Evolutionary conservation across 164 flowering plant species (phyloP), one percentile per base, ranked within the genome.

Genomic region (Stephania cephalantha): DNA sequence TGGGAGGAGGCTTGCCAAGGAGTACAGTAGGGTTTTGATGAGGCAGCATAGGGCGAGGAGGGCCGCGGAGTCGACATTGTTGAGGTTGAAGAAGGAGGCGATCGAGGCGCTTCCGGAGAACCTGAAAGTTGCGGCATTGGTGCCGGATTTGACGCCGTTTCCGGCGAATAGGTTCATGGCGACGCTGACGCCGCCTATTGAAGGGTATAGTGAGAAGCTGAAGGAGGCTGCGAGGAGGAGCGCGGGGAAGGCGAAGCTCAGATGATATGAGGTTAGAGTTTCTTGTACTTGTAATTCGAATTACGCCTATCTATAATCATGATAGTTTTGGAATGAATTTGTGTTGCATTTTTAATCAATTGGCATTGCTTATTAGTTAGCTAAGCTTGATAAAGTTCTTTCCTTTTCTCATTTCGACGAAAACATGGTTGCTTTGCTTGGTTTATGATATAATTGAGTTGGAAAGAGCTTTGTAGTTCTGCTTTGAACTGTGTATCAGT

Each of bases 161-260:
- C 98, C 98, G 0, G 78, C 82, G 3, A 88, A 89, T 70, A 76
- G 94, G 77, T 88, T 85, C 76, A 91, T 90, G 93, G 96, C 97
- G 1, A 90, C 96, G 1, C 71, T 95, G 69, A 95, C 99, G 0
- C 99, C 99, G 2, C 99, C 98, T 0, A 92, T 94, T 79, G 93
- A 90, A 69, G 99, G 97, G 13, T 93, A 91, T 70, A 82, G 84
- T 25, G 95, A 94, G 76, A 91, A 85, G 85, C 73, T 92, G 10
- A 85, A 63, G 78, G 97, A 90, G 78, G 97, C 95, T 0, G 85
- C 93, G 0, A 85, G 72, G 87, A 85, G 78, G 82, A 83, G 72
- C 69, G 31, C 78, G 13, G 87, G 77, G 31, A 87, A 80, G 76
- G 87, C 81, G 82, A 93, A 90, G 87, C 87, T 87, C 66, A 82